These are phyloP conservation scores for Xerocomus brunneocitrinus DNA, from an alignment of 768 basidiomycete genomes.

Conservation along the genomic window DNA sequence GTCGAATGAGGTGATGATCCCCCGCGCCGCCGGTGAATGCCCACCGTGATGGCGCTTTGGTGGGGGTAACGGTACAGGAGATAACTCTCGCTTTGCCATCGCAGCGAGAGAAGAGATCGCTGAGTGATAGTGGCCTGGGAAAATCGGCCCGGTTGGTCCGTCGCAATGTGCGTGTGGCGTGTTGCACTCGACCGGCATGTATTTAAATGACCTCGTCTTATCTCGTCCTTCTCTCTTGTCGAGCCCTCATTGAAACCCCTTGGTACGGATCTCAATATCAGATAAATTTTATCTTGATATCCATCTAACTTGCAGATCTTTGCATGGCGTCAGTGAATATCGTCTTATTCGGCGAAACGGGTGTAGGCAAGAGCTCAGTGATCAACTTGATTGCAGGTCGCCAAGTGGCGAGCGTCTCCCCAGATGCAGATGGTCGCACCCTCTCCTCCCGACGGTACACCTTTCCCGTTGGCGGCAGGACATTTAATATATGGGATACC, in stretches of 20 bases:
- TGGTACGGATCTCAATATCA: constrained; percentile 8
- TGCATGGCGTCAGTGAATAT: constrained; percentile 30
- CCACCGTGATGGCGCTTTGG: constrained; percentile 50
- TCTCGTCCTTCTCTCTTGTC: neutral
- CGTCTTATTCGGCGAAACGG: constrained; percentile 42
- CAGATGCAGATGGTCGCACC: constrained; percentile 28
- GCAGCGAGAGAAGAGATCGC: neutral
- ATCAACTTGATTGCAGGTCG: constrained; percentile 28
- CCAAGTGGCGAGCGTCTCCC: constrained; percentile 16
- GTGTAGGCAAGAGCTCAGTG: constrained; percentile 31
- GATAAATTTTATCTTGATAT: neutral
- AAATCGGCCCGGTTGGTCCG: constrained; percentile 6
- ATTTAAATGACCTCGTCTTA: neutral
- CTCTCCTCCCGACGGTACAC: constrained; percentile 25
- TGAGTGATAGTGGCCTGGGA: neutral
- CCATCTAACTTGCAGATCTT: neutral
- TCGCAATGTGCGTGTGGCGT: neutral
- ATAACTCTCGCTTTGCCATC: constrained; percentile 42
- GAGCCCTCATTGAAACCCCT: neutral
- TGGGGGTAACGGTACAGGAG: constrained; percentile 47
- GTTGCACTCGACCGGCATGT: neutral
- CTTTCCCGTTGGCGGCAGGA: constrained; percentile 13
- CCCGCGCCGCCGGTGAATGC: constrained; percentile 9
- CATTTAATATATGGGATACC: constrained; percentile 30
- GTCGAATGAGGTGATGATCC: constrained; percentile 41